phyloP scores from a whole-genome alignment of 2,329 filamentous ascomycete genomes.

The Colletotrichum coccodes region DNA sequence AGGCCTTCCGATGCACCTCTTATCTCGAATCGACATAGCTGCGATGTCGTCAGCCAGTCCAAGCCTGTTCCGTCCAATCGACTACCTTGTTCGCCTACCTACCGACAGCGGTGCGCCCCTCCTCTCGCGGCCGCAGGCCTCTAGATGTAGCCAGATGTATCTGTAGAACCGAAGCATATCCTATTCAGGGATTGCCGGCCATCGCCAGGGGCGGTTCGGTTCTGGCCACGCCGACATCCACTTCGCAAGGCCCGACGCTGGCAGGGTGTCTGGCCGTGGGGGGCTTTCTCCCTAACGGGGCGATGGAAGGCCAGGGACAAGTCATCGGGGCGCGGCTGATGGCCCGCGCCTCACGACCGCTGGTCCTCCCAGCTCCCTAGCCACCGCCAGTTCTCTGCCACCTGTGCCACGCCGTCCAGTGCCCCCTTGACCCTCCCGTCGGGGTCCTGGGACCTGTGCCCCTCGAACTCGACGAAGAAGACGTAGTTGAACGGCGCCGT shows the following conservation, averaged over 20 bases:
- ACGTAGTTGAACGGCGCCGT: constrained; percentile 86
- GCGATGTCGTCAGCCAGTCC: constrained; percentile 33
- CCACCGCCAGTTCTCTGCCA: constrained; percentile 74
- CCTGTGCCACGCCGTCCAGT: constrained; percentile 65
- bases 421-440: constrained; percentile 69
- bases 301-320: neutral
- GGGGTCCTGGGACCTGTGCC: constrained; percentile 63
- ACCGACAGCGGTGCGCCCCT: neutral
- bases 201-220: constrained; percentile 4
- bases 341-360: constrained; percentile 47
- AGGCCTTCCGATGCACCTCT: constrained; percentile 20
- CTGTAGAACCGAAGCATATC: constrained; percentile 2
- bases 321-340: neutral
- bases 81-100: constrained; percentile 1
- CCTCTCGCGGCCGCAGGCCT: neutral
- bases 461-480: constrained; percentile 92
- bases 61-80: constrained; percentile 30
- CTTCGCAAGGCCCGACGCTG: neutral
- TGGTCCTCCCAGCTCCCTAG: constrained; percentile 72
- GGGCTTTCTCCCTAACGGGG: neutral
- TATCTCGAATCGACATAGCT: constrained; percentile 33
- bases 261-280: neutral
- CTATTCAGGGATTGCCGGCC: neutral
- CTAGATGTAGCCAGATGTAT: neutral
- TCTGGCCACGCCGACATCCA: neutral